phyloP scores from a whole-genome alignment of 2,329 filamentous ascomycete species.

The Penicillium sp. region DNA sequence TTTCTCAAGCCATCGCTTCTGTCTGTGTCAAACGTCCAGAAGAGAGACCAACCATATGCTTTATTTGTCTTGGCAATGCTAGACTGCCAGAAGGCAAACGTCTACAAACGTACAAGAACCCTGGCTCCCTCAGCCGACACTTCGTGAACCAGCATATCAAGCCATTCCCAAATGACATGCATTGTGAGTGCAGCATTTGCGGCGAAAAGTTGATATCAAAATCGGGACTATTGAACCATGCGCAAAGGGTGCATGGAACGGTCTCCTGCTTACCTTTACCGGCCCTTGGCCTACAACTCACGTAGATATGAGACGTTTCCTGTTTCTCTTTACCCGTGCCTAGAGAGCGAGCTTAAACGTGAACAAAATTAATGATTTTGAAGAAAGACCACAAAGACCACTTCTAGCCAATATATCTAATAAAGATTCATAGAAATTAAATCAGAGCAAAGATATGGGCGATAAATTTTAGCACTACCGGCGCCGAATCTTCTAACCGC shows the following conservation, averaged over 20 bases:
- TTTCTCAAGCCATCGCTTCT: slow-evolving; percentile 14
- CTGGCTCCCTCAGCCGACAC: slow-evolving; percentile 20
- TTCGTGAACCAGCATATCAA: slow-evolving; percentile 20
- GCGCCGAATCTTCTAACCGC: neutral
- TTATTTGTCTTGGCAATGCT: slow-evolving; percentile 18
- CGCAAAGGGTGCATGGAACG: slow-evolving; percentile 14
- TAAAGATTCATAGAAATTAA: slow-evolving; percentile 26
- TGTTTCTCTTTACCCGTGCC: neutral
- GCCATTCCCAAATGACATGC: slow-evolving; percentile 15
- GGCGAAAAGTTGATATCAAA: slow-evolving; percentile 14
- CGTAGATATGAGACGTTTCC: slow-evolving; percentile 1
- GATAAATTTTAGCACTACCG: slow-evolving; percentile 6
- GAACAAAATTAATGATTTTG: slow-evolving; percentile 3
- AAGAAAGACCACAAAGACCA: slow-evolving; percentile 1
- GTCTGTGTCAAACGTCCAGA: slow-evolving; percentile 15
- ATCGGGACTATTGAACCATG: slow-evolving; percentile 16
- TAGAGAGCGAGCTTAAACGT: neutral
- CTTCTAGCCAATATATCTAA: slow-evolving; percentile 6
- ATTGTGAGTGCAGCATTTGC: slow-evolving; percentile 17
- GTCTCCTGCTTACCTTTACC: slow-evolving; percentile 11
- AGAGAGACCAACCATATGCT: slow-evolving; percentile 19
- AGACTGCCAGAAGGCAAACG: slow-evolving; percentile 11
- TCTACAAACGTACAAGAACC: slow-evolving; percentile 11
- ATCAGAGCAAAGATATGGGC: slow-evolving; percentile 21
- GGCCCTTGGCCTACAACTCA: slow-evolving; percentile 10